phyloP scores from a whole-genome alignment of 306 rosid species.

The Benincasa hispida region DNA sequence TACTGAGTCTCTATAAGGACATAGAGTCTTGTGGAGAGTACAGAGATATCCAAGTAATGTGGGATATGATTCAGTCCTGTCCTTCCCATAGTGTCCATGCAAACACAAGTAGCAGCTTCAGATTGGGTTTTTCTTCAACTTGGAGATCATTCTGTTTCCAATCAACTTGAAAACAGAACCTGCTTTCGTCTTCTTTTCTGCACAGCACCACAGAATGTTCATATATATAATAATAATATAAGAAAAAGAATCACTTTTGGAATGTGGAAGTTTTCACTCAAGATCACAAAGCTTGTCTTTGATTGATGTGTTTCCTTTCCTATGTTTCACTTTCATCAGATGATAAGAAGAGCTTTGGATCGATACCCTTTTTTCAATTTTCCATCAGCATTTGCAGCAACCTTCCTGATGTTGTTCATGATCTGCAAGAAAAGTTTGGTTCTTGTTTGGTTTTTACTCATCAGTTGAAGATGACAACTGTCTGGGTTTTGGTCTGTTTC shows the following conservation, averaged over 20 bases:
- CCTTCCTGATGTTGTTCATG: background rate
- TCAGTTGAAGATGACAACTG: background rate
- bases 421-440: background rate
- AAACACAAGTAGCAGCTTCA: conserved; percentile 8
- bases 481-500: background rate
- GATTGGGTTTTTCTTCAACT: conserved; percentile 16
- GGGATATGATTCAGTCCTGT: conserved; percentile 76
- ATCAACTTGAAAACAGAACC: conserved; percentile 7
- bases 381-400: background rate
- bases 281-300: background rate
- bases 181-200: background rate
- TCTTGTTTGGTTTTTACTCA: background rate
- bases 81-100: conserved; percentile 19
- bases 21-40: conserved; percentile 70
- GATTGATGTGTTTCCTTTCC: background rate
- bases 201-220: background rate
- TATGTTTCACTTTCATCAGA: background rate
- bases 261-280: background rate
- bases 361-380: background rate
- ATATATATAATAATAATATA: background rate
- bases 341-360: background rate
- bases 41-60: conserved; percentile 76
- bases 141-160: conserved; percentile 29
- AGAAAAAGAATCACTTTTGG: background rate
- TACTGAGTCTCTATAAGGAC: conserved; percentile 50